Evolutionary conservation across 345 rosid genomes (phyloP).

Genomic region (Boechera stricta): DNA sequence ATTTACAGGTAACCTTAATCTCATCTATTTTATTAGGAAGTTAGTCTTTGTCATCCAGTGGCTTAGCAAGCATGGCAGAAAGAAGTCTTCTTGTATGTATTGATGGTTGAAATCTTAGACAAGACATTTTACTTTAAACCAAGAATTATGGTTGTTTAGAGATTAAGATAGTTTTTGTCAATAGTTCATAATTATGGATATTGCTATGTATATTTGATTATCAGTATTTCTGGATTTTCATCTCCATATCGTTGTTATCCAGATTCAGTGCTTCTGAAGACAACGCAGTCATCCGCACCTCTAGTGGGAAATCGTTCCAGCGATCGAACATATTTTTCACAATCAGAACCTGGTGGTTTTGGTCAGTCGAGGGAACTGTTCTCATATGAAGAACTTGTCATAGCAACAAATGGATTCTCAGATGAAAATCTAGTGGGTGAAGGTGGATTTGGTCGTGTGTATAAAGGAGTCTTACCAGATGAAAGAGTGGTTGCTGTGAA

Average conservation of each 20-base stretch:
- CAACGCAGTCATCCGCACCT: conserved; percentile 64
- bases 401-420: conserved; percentile 82
- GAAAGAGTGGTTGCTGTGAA: conserved; percentile 89
- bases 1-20: neutral
- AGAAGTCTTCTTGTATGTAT: conserved; percentile 22
- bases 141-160: conserved; percentile 16
- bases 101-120: neutral
- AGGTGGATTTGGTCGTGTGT: conserved; percentile 94
- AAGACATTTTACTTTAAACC: neutral
- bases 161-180: conserved; percentile 11
- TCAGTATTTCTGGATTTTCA: conserved; percentile 8
- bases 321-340: conserved; percentile 54
- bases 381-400: conserved; percentile 70
- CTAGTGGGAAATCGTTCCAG: conserved; percentile 67
- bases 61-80: conserved; percentile 13
- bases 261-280: conserved; percentile 63
- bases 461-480: conserved; percentile 82
- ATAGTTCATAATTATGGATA: neutral
- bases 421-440: conserved; percentile 82
- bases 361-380: conserved; percentile 78
- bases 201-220: neutral
- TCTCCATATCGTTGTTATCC: conserved; percentile 37
- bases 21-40: conserved; percentile 6
- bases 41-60: neutral
- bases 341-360: conserved; percentile 66